Percentiles rank a stretch among this genome's conserved stretches.
Conservation (phyloP, 371 early-diverging fungal genomes). For the Batkoa obscura region DNA sequence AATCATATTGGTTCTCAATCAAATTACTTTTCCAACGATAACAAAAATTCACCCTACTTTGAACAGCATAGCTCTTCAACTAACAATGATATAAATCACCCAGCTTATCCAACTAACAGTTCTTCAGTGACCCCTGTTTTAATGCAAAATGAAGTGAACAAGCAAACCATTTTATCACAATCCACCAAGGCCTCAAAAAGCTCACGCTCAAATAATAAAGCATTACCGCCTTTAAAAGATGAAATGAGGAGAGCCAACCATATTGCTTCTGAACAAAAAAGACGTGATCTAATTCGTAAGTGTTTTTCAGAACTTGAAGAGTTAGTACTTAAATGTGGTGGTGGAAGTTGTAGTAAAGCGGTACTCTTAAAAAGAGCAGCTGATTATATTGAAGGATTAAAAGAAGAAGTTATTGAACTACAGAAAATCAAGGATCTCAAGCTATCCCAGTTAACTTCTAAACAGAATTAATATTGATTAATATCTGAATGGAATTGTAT, state of each 20-base stretch:
- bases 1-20: background rate
- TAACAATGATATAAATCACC: background rate
- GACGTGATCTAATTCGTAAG: constrained; percentile 61
- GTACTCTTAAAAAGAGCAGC: constrained; percentile 30
- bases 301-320: constrained; percentile 68
- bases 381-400: constrained; percentile 15
- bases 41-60: background rate
- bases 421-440: too few relatives aligned
- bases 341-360: constrained; percentile 29
- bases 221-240: constrained; percentile 41
- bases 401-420: too few relatives aligned
- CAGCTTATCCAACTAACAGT: background rate
- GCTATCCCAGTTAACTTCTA: too few relatives aligned
- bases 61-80: background rate
- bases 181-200: too few relatives aligned
- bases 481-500: too few relatives aligned
- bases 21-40: background rate
- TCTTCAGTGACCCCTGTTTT: background rate
- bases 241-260: constrained; percentile 90
- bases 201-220: background rate
- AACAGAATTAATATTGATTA: too few relatives aligned
- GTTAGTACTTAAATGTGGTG: constrained; percentile 52
- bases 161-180: too few relatives aligned
- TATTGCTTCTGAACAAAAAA: constrained; percentile 81
- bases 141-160: too few relatives aligned